Evolutionary conservation across 1,139 yeast genomes (phyloP), one percentile per base, ranked within the genome.

Genomic region (Lodderomyces metapsilosis): DNA sequence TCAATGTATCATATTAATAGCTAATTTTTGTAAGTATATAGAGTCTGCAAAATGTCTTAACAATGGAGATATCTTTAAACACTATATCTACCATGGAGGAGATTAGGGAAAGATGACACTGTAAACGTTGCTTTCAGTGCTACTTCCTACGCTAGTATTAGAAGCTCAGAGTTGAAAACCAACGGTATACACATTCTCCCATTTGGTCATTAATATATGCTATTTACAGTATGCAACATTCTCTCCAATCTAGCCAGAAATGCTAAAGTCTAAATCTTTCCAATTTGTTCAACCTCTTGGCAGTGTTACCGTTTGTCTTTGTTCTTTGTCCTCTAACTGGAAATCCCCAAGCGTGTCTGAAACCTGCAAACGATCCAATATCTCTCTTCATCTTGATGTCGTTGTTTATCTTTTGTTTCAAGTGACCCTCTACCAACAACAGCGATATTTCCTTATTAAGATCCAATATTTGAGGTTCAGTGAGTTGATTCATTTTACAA

Each of bases 321-420:
- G 98, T 92, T 49, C 84, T 78, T 73, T 92, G 98, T 56, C 98
- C 98, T 59, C 85, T 83, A 32, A 89, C 98, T 16, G 98, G 98
- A 45, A 84, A 73, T 43, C 94, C 91, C 67, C 80, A 72, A 40
- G 89, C 86, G 61, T 92, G 98, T 68, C 98, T 82, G 56, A 82
- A 66, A 68, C 99, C 99, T 45, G 82, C 83, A 59, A 84, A 88
- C 23, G 94, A 82, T 22, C 96, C 96, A 43, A 84, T 89, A 49
- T 76, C 70, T 63, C 87, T 80, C 77, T 89, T 89, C 58, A 87
- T 70, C 41, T 79, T 78, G 52, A 92, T 92, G 58, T 92, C 88
- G 35, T 82, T 83, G 52, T 85, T 79, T 34, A 91, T 77, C 53
- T 85, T 78, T 43, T 88, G 88, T 56, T 86, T 75, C 57, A 91